phyloP scores from a whole-genome alignment of 495 filamentous ascomycete species.

The Astrothelium macrocarpum region DNA sequence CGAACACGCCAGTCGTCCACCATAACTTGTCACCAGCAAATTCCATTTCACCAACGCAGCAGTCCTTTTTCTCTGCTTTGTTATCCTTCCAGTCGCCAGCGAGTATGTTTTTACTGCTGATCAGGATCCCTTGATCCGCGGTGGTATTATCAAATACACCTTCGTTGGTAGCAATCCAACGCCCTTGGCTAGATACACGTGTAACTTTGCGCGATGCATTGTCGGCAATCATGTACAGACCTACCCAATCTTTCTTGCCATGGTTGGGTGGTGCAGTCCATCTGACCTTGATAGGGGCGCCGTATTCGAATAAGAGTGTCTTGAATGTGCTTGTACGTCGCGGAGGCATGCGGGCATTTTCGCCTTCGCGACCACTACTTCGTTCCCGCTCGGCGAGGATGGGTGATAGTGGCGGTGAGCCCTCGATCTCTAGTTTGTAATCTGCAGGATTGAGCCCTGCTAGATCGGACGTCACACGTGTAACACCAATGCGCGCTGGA shows the following conservation, averaged over 20 bases:
- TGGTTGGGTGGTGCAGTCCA: slow-evolving; percentile 92
- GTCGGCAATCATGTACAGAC: slow-evolving; percentile 87
- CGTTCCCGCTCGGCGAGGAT: slow-evolving; percentile 38
- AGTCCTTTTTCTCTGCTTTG: slow-evolving; percentile 37
- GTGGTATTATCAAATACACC: slow-evolving; percentile 68
- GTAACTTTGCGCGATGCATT: slow-evolving; percentile 79
- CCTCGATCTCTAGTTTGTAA: slow-evolving; percentile 68
- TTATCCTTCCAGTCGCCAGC: slow-evolving; percentile 36
- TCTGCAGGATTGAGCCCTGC: slow-evolving; percentile 75
- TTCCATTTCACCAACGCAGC: slow-evolving; percentile 65
- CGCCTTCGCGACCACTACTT: slow-evolving; percentile 42
- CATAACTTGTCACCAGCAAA: slow-evolving; percentile 92
- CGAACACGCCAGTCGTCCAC: slow-evolving; percentile 93
- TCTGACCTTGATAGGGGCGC: slow-evolving; percentile 77
- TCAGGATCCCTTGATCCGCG: slow-evolving; percentile 69
- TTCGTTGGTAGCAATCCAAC: slow-evolving; percentile 75
- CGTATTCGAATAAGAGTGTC: slow-evolving; percentile 76
- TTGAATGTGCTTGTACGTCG: slow-evolving; percentile 51
- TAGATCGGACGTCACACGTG: slow-evolving; percentile 67
- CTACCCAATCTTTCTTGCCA: slow-evolving; percentile 90
- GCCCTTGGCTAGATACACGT: slow-evolving; percentile 72
- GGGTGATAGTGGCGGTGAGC: slow-evolving; percentile 41
- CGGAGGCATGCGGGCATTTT: slow-evolving; percentile 40
- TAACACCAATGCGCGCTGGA: slow-evolving; percentile 79
- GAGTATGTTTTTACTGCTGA: slow-evolving; percentile 49